A percentile compares a stretch with the other conserved stretches of the same genome.
Conservation (phyloP, 495 filamentous ascomycete genomes). For the Peziza echinospora region DNA sequence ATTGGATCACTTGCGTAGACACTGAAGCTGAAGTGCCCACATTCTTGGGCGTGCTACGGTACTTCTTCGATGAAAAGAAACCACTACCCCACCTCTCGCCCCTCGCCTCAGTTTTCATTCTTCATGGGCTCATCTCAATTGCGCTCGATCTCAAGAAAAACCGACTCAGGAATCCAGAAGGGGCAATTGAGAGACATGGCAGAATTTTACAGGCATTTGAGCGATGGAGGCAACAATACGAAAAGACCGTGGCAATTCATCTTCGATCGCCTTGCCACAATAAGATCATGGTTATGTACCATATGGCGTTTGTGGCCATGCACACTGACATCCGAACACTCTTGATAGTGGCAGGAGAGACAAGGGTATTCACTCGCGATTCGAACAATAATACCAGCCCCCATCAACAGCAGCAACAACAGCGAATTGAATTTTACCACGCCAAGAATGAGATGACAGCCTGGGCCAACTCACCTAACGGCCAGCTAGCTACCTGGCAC, state of each 20-base stretch:
- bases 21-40: conserved; percentile 9
- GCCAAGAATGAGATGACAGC: conserved; percentile 16
- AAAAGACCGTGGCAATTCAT: conserved; percentile 16
- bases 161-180: conserved; percentile 10
- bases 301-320: conserved; percentile 18
- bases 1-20: conserved; percentile 15
- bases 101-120: conserved; percentile 14
- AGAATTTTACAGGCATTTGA: conserved; percentile 14
- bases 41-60: conserved; percentile 16
- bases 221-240: conserved; percentile 17
- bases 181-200: conserved; percentile 13
- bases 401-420: too few relatives aligned
- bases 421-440: conserved; percentile 11
- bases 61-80: conserved; percentile 15
- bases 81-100: conserved; percentile 14
- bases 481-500: conserved; percentile 18
- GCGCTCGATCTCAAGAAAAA: conserved; percentile 17
- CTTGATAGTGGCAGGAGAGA: conserved; percentile 13
- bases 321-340: conserved; percentile 17
- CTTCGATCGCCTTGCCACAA: conserved; percentile 14
- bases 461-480: conserved; percentile 11
- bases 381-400: too few relatives aligned
- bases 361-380: conserved; percentile 8
- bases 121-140: conserved; percentile 18
- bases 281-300: conserved; percentile 19